phyloP scores from a whole-genome alignment of 768 basidiomycete genomes.

The Naganishia kalamii region DNA sequence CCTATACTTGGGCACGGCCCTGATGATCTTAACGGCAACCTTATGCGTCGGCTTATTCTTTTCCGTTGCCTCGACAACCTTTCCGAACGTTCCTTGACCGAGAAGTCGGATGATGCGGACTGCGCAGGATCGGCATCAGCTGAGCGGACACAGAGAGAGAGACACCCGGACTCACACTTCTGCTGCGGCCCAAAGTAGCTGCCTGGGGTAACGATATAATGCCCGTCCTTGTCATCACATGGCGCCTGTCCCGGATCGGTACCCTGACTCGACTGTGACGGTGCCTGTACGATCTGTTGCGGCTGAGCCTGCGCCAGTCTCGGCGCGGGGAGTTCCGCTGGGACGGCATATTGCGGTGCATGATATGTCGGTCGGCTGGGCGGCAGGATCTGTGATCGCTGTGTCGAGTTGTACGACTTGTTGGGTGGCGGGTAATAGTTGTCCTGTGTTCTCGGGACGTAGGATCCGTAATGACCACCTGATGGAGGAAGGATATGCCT shows the following conservation, averaged over 20 bases:
- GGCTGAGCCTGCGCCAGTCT: constrained; percentile 11
- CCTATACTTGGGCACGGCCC: constrained; percentile 95
- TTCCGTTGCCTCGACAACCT: constrained; percentile 91
- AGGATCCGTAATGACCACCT: background rate
- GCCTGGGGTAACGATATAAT: constrained; percentile 89
- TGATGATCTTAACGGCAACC: constrained; percentile 97
- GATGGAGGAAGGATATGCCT: background rate
- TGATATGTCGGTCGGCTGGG: constrained; percentile 8
- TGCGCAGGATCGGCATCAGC: constrained; percentile 43
- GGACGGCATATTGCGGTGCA: constrained; percentile 3
- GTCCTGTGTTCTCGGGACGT: background rate
- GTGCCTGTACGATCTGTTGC: constrained; percentile 6
- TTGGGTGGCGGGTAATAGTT: constrained; percentile 13
- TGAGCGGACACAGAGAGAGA: background rate
- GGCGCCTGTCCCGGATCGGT: constrained; percentile 50
- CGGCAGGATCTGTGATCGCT: background rate
- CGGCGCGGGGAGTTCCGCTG: constrained; percentile 2
- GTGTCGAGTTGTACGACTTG: constrained; percentile 5
- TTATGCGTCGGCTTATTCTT: constrained; percentile 48
- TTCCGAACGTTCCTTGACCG: constrained; percentile 97
- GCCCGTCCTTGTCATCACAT: constrained; percentile 97
- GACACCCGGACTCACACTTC: constrained; percentile 59
- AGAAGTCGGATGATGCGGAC: constrained; percentile 86
- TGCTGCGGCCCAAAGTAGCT: constrained; percentile 66
- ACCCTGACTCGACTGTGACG: constrained; percentile 11